These are phyloP conservation scores for Marvania coccoides DNA, from an alignment of 139 green algal species.

Conservation along the genomic window DNA sequence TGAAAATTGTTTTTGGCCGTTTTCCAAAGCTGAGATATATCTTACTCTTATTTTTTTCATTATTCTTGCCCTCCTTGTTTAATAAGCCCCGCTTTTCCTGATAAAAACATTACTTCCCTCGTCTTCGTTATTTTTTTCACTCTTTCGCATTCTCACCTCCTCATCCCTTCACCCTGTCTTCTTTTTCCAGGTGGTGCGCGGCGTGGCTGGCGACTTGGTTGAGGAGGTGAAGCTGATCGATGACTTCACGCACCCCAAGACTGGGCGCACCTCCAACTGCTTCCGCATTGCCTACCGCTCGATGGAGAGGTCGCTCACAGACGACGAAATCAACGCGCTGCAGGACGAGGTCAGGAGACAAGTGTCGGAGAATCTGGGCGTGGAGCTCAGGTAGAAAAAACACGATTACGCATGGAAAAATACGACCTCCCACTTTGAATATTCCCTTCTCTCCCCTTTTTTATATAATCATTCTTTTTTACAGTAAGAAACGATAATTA, in stretches of 20 bases:
- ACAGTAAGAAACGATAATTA: not conserved
- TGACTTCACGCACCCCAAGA: constrained; percentile 94
- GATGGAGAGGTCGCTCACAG: constrained; percentile 90
- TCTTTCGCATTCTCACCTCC: too few relatives aligned
- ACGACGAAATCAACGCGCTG: constrained; percentile 95
- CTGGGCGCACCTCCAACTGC: constrained; percentile 80
- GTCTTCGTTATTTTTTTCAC: too few relatives aligned
- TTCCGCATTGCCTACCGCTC: constrained; percentile 90
- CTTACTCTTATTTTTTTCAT: too few relatives aligned
- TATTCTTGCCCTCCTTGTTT: too few relatives aligned
- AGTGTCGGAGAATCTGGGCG: constrained; percentile 51
- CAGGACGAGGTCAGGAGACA: constrained; percentile 70
- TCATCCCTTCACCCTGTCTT: not conserved
- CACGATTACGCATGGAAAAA: not conserved
- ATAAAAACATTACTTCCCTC: too few relatives aligned
- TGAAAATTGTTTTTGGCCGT: too few relatives aligned
- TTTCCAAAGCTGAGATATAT: too few relatives aligned
- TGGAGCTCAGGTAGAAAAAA: constrained; percentile 51
- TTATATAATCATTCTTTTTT: not conserved
- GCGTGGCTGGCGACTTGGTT: constrained; percentile 75
- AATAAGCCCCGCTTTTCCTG: too few relatives aligned
- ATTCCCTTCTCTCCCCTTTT: too few relatives aligned
- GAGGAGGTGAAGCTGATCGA: constrained; percentile 96
- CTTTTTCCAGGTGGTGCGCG: constrained; percentile 43
- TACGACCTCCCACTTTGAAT: not conserved